Conservation (phyloP, 2,329 filamentous ascomycete species). For the Didymella segeticola region DNA sequence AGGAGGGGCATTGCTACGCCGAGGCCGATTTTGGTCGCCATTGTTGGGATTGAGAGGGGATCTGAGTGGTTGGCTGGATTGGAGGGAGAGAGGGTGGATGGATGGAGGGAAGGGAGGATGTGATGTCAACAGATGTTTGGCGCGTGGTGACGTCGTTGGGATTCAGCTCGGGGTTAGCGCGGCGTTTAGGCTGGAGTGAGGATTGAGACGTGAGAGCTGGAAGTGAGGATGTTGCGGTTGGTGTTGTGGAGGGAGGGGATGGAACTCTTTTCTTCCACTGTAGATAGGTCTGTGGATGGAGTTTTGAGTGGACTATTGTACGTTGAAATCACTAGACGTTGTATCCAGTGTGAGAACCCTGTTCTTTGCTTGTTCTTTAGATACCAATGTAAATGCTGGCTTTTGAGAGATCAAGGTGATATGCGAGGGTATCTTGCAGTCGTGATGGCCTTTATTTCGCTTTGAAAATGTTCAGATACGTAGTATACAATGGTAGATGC, state of each 20-base stretch:
- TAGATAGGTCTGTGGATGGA: too few species aligned
- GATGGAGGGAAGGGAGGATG: neutral
- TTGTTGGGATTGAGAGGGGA: constrained; percentile 17
- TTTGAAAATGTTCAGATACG: neutral
- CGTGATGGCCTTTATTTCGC: neutral
- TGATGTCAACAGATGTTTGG: too few species aligned
- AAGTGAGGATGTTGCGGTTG: constrained; percentile 3
- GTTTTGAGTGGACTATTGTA: neutral
- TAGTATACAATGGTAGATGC: neutral
- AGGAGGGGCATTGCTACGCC: constrained; percentile 41
- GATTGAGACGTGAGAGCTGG: too few species aligned
- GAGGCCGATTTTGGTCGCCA: constrained; percentile 43
- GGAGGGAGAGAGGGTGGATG: neutral
- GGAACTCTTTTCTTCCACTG: too few species aligned
- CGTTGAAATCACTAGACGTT: too few species aligned
- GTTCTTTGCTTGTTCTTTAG: neutral
- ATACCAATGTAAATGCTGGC: neutral
- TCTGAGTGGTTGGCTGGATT: neutral
- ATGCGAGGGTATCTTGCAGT: constrained; percentile 5
- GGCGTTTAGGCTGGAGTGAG: too few species aligned
- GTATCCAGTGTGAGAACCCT: too few species aligned
- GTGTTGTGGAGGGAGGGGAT: neutral
- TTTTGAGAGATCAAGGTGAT: too few species aligned
- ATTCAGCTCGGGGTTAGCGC: too few species aligned
- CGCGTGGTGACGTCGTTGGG: too few species aligned